Evolutionary conservation across 2,329 filamentous ascomycete species (phyloP), one percentile per base, ranked within the genome.

Genomic region (Diaporthe ampelina): DNA sequence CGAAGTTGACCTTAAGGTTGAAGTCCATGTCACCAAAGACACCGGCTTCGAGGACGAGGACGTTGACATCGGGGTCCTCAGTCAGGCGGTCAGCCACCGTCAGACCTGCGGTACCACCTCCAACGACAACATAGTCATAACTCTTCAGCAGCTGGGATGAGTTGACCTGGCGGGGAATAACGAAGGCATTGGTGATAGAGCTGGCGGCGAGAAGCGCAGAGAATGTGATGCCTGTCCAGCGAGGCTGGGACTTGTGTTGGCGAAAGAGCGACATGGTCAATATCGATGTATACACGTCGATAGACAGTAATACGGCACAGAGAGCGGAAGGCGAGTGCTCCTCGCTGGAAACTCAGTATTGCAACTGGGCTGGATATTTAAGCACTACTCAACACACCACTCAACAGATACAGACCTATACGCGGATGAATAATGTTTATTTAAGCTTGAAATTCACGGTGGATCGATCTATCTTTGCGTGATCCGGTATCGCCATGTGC

Each of bases 21-120:
- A 24, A 50, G 21, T 26, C 43, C 48, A 65, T 70, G 26, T 71
- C 67, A 76, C 76, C 72, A 0, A 77, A 65, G 4, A 67, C 69
- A n/a, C 78, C 78, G 50, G 76, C 77, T 65, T 79, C 77, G 52
- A 79, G 71, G 11, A 79, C 78, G 17, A 78, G 74, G 29, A 78
- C 78, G 4, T 74, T 73, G 11, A 50, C 73, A 40, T 75, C 73
- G 19, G 73, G 59, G 58, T 79, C 75, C 40, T 78, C 76, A 10
- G 74, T 78, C 11, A 78, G 77, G 7, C 78, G 78, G 43, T 78
- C 77, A 0, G 76, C 78, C 7, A 79, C 75, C 2, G 77, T 78
- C 21, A 79, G 70, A 2, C 78, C 78, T 7, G 77, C 75, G 3
- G 77, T 78, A 43, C 78, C 78, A 35, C 78, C 78, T 21, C 78